These are phyloP conservation scores for Coelastrella sp. DNA, from an alignment of 139 green algal species.

Conservation along the genomic window DNA sequence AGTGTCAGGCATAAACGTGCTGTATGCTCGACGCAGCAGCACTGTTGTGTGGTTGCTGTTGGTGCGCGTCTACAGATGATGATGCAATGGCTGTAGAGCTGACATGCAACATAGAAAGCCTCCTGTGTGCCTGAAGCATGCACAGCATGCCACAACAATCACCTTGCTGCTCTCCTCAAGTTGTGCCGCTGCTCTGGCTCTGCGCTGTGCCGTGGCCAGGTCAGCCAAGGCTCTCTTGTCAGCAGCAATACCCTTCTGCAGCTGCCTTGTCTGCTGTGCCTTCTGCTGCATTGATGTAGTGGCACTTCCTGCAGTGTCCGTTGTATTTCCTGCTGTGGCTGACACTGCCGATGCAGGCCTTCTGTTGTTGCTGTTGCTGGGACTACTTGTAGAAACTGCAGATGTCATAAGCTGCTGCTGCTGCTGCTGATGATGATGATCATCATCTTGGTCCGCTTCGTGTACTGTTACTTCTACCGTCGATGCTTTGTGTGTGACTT, in stretches of 20 bases:
- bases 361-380: too few species aligned
- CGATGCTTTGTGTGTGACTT: background rate
- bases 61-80: too few species aligned
- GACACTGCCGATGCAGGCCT: too few species aligned
- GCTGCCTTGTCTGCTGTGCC: background rate
- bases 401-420: background rate
- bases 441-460: background rate
- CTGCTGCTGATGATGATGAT: background rate
- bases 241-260: slow-evolving; percentile 3
- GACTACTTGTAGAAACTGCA: too few species aligned
- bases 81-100: background rate
- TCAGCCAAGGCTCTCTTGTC: background rate
- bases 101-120: background rate
- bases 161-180: slow-evolving; percentile 26
- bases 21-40: too few species aligned
- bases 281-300: background rate
- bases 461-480: background rate
- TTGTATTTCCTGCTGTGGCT: too few species aligned
- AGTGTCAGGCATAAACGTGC: too few species aligned
- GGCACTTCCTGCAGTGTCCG: background rate
- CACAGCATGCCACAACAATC: background rate
- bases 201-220: background rate
- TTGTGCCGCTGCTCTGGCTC: slow-evolving; percentile 7
- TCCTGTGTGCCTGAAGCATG: background rate
- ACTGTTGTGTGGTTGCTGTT: too few species aligned